Base-by-base conservation (phyloP, 306 rosid genomes). In the Citrullus mucosospermus region DNA sequence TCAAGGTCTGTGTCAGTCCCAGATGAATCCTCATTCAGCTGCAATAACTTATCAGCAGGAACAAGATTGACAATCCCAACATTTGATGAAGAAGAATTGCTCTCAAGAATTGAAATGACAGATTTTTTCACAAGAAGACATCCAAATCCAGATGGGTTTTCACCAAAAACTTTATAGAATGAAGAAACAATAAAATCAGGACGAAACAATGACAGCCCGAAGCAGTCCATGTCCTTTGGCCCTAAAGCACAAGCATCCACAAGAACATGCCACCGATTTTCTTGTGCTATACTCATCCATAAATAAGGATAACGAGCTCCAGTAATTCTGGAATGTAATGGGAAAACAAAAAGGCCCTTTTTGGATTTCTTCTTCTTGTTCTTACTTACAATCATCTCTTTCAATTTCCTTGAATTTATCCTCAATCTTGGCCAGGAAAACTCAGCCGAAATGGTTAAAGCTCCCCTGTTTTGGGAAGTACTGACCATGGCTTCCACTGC, bases 141-240 rank as follows among this genome's bases (percentile, higher is more conserved):
- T 16, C 97, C 98, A 85, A 92, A 91, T 18, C 98, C 98, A 57
- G 96, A 95, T 79, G 98, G 98, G 85, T 91, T 95, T 76, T 91
- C 95, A 5, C 98, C 97, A 63, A 85, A 95, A 14, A 92, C 85
- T 72, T 95, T 95, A 59, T 95, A 95, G 85, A 93, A 95, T 10
- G 98, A 95, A 61, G 91, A 92, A 51, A 92, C 83, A 9, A 95
- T 87, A 75, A 92, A 95, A 18, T 92, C 98, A 4, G 97, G 98
- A 57, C 85, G 91, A 76, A 88, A 84, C 51, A 95, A 86, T 50
- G 93, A 95, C 53, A 95, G 89, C 79, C 92, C 98, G 34, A 95
- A 86, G 84, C 93, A 87, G 63, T 92, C 95, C 98, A 87, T 92
- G 71, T 94, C 97, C 78, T 94, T 94, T 6, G 98, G 95, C 41